Base-by-base conservation (phyloP, 2,329 filamentous ascomycete genomes). In the Aspergillus hortae region DNA sequence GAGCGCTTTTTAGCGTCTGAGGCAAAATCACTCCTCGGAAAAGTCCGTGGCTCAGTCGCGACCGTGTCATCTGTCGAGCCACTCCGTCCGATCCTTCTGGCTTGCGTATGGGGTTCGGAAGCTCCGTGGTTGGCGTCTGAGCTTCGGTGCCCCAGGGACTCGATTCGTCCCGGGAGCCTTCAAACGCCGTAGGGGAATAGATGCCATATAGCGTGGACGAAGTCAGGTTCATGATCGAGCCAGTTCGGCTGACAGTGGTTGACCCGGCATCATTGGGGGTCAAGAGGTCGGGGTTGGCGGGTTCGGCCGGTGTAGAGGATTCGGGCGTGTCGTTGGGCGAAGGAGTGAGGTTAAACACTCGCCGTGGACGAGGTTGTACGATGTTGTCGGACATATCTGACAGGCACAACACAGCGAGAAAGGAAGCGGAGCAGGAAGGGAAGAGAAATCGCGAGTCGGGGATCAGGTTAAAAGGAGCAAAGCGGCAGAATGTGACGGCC, bases 181-280 rank as follows among this genome's bases (percentile, higher is more conserved):
- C 76, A 52, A 81, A 81, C 30, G 80, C 79, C 1, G 83, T 82
- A 6, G 84, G 85, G 10, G 85, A 86, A 76, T 95, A 99, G 64
- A 99, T 99, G 49, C 94, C 92, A 61, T 88, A 89, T 4, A 99
- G 81, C 0, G 94, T 96, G 2, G 90, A 92, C 9, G 89, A 87
- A 4, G 90, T 96, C 54, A 99, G 80, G 67, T 96, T 95, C 65
- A 91, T 77, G 52, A 90, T 82, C 9, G 90, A 96, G 58, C 87
- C 84, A 21, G 86, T 88, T 53, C 89, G 84, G 65, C 82, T 86
- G 58, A 84, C 77, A 47, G 58, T 80, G 73, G 59, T 70, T 56
- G 62, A 67, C 32, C 58, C 62, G 41, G 59, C 46, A 27, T 67
- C 63, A 27, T 68, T 70, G 21, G 65, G 57, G 36, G 63, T 67